These are phyloP conservation scores for Primulina eburnea DNA, from an alignment of 257 asterid genomes.

Conservation along the genomic window DNA sequence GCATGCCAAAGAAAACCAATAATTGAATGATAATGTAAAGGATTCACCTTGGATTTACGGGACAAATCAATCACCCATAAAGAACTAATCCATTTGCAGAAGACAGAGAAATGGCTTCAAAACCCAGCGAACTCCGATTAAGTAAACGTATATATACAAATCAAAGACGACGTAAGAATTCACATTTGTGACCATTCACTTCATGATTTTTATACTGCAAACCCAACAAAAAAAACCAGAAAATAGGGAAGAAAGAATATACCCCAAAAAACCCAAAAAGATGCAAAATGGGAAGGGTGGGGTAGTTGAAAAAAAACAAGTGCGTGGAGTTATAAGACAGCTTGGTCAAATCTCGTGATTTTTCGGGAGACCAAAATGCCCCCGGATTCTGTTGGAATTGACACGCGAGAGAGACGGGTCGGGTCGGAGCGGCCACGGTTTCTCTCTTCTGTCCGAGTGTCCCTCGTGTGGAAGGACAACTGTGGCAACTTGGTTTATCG, in stretches of 20 bases:
- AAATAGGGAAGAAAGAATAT: slow-evolving; percentile 45
- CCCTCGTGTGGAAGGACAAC: slow-evolving; percentile 14
- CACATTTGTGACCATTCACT: slow-evolving; percentile 19
- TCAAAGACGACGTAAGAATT: not conserved
- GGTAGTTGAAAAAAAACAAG: slow-evolving; percentile 22
- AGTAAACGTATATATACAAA: slow-evolving; percentile 10
- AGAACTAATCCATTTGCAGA: slow-evolving; percentile 23
- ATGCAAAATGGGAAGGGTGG: slow-evolving; percentile 16
- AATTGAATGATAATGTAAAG: slow-evolving; percentile 21
- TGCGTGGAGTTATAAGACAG: slow-evolving; percentile 32
- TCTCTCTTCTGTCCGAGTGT: slow-evolving; percentile 23
- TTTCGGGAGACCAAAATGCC: slow-evolving; percentile 40
- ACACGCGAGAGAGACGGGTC: slow-evolving; percentile 29
- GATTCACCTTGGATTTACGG: slow-evolving; percentile 44
- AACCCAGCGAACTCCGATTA: slow-evolving; percentile 23
- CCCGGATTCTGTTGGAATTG: slow-evolving; percentile 22
- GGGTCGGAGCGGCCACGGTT: slow-evolving; percentile 37
- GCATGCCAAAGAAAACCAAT: slow-evolving; percentile 5
- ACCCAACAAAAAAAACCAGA: slow-evolving; percentile 22
- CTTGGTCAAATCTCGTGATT: slow-evolving; percentile 18
- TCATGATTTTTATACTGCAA: slow-evolving; percentile 22
- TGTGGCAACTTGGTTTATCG: not conserved
- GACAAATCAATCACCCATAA: slow-evolving; percentile 24
- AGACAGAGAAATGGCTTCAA: slow-evolving; percentile 21
- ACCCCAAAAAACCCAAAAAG: slow-evolving; percentile 39